Conservation (phyloP, 1,284 basidiomycete species). For the Fomitiporia mediterranea region DNA sequence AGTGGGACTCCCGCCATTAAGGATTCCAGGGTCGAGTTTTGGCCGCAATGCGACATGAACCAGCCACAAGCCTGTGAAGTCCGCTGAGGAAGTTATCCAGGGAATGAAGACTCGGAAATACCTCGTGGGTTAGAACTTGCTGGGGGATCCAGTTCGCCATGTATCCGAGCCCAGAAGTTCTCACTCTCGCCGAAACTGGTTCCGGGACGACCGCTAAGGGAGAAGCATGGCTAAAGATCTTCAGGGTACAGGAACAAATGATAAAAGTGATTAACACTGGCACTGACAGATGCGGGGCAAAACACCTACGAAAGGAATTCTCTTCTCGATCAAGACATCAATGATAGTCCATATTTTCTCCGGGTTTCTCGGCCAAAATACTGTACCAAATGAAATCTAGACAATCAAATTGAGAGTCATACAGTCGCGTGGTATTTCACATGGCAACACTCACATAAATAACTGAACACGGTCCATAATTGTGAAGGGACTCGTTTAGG, state of each 20-base stretch:
- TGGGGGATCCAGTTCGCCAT: slow-evolving; percentile 20
- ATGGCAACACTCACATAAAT: slow-evolving; percentile 13
- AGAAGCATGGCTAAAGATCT: slow-evolving; percentile 13
- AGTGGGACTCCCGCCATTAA: slow-evolving; percentile 20
- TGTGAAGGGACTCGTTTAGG: slow-evolving; percentile 6
- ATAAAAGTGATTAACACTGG: neutral
- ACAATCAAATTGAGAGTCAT: neutral
- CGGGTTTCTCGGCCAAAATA: slow-evolving; percentile 15
- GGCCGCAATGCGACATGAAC: slow-evolving; percentile 21
- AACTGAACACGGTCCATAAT: slow-evolving; percentile 14
- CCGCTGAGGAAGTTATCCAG: neutral
- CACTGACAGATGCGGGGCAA: neutral
- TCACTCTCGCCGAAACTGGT: slow-evolving; percentile 5
- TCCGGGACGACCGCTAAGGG: slow-evolving; percentile 13
- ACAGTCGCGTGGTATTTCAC: neutral
- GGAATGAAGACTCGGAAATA: neutral
- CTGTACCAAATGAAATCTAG: slow-evolving; percentile 21
- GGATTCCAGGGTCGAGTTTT: slow-evolving; percentile 21
- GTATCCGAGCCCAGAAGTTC: slow-evolving; percentile 9
- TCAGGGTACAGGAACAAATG: neutral
- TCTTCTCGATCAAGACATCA: slow-evolving; percentile 11
- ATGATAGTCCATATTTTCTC: slow-evolving; percentile 18
- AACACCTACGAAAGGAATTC: slow-evolving; percentile 20
- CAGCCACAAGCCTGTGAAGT: slow-evolving; percentile 20
- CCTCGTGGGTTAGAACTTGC: slow-evolving; percentile 18